phyloP scores from a whole-genome alignment of 2,329 filamentous ascomycete species.

The Aspergillus niger region DNA sequence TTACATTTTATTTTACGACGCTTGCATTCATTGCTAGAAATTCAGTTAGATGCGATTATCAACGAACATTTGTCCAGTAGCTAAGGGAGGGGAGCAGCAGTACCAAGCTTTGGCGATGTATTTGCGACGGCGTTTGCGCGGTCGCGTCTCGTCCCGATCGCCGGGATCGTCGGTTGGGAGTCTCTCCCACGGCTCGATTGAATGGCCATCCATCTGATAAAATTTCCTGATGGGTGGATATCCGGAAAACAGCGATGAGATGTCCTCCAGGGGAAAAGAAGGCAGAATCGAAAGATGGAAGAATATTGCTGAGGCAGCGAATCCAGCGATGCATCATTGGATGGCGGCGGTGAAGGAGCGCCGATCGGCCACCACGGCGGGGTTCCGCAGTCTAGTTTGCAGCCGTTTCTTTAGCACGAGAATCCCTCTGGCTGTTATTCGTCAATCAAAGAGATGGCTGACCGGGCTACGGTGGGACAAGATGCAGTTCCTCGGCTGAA shows the following conservation, averaged over 20 bases:
- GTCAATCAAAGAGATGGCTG: too few relatives aligned
- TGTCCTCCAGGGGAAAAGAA: background rate
- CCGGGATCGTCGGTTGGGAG: background rate
- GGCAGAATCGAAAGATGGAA: background rate
- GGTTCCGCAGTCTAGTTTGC: background rate
- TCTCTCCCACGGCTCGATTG: slow-evolving; percentile 9
- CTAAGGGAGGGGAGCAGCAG: slow-evolving; percentile 19
- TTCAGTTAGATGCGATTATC: background rate
- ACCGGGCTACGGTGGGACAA: too few relatives aligned
- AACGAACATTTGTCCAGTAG: background rate
- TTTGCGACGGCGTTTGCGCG: slow-evolving; percentile 61
- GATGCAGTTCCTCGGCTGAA: too few relatives aligned
- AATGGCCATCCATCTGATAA: background rate
- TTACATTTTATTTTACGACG: slow-evolving; percentile 68
- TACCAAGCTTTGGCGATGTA: slow-evolving; percentile 67
- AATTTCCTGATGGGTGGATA: background rate
- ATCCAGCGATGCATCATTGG: background rate
- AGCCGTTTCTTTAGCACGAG: too few relatives aligned
- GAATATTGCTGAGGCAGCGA: background rate
- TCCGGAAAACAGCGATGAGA: too few relatives aligned
- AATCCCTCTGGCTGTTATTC: too few relatives aligned
- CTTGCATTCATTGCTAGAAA: slow-evolving; percentile 61
- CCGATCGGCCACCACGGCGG: background rate
- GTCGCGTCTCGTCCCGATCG: slow-evolving; percentile 30
- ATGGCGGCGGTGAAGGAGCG: background rate